Evolutionary conservation across 768 basidiomycete genomes (phyloP), one percentile per base, ranked within the genome.

Genomic region (Lactifluus echinatus): DNA sequence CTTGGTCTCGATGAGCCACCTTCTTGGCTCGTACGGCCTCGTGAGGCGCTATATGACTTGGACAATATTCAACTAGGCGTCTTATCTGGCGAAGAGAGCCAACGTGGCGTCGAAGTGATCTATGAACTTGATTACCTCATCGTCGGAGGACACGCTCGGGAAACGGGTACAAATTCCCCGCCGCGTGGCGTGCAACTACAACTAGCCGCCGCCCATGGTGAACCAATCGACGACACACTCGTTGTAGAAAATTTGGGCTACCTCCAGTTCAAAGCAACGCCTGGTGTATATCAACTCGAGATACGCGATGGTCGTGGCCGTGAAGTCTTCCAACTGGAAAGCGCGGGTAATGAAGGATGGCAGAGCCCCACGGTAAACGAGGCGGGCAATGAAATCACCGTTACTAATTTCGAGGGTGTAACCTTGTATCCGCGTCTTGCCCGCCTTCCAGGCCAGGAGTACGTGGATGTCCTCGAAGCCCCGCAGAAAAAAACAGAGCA

Each of bases 211-310:
- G 72, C 78, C 4, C 67, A 74, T 50, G 66, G 64, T 10, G 68
- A 60, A 2, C 66, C 73, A 2, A 74, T 94, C 14, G 90, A 88
- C 7, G 93, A 96, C 64, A 98, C 96, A 0, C 87, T 84, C 56
- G 85, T 98, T 37, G 90, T 96, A 53, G 92, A 88, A 4, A 99
- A 98, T 67, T 74, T 98, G 5, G 96, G 96, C 2, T 99, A 99
- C 70, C 73, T 97, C 53, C 96, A 99, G 67, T 93, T 98, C 74
- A 93, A 92, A 68, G 87, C 89, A 1, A 87, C 80, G 53, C 96
- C 96, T 0, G 96, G 96, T 1, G 83, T 89, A 0, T 94, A 87
- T 74, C 75, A 78, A 45, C 75, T 97, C 0, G 83, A 85, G 62
- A 93, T 98, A 52, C 80, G 94, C 1, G 76, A 82, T 31, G 94